phyloP scores from a whole-genome alignment of 306 rosid species.

The Styphnolobium japonicum region DNA sequence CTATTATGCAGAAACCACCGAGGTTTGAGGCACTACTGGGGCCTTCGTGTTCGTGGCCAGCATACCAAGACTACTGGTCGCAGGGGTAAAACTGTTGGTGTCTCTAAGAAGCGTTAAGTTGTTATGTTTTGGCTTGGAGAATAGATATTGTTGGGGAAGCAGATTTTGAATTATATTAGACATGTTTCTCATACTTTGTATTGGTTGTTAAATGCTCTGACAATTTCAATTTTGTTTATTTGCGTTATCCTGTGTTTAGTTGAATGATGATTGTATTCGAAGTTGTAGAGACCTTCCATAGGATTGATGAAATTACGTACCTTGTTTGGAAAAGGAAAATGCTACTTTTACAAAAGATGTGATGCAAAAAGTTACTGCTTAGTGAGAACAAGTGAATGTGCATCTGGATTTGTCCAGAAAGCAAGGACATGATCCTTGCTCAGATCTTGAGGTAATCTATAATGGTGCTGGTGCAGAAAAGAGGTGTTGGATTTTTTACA shows the following conservation, averaged over 20 bases:
- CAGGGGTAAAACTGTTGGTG: conserved; percentile 73
- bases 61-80: conserved; percentile 76
- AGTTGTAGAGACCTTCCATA: neutral
- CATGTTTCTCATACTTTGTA: neutral
- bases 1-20: conserved; percentile 23
- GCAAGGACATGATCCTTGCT: too few species aligned
- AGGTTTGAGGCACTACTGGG: conserved; percentile 23
- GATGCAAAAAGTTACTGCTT: neutral
- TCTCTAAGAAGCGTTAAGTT: conserved; percentile 57
- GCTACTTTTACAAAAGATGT: neutral
- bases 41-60: conserved; percentile 62
- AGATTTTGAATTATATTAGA: neutral
- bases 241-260: neutral
- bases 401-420: too few species aligned
- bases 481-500: too few species aligned
- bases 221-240: neutral
- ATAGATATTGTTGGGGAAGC: neutral
- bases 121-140: neutral
- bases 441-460: too few species aligned
- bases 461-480: too few species aligned
- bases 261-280: neutral
- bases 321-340: neutral
- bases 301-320: neutral
- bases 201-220: neutral
- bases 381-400: too few species aligned